Base-by-base conservation (phyloP, 2,329 filamentous ascomycete genomes). In the Ascochyta rabiei region DNA sequence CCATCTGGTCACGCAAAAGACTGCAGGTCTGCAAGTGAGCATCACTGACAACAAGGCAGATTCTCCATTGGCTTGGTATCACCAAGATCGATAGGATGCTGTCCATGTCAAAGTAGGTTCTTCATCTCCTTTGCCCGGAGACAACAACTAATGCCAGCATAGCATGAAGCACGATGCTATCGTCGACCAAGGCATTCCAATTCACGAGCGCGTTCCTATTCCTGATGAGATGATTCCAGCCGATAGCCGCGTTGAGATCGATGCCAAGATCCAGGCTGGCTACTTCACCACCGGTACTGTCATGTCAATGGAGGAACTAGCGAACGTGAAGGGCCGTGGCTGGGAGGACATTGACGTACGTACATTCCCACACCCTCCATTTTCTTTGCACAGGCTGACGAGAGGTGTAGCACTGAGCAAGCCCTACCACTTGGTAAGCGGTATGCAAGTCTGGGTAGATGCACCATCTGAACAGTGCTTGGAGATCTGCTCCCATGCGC, bases 1-100 rank as follows among this genome's bases (percentile, higher is more conserved):
- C 5, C 24, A n/a, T n/a, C 10, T 6, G 5, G 8, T 31, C 12
- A 9, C 28, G 13, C 26, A 26, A 31, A 21, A n/a, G 13, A 16
- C 13, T n/a, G 37, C 15, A 16, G 1, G 10, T 24, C 31, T 3
- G 16, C 16, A 8, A 19, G 12, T 8, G 6, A 12, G 13, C 23
- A 26, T 19, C 26, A 41, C 52, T 55, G 28, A 54, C 34, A 18
- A 33, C 4, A 31, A 3, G 13, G 48, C 53, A 72, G 69, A 96
- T 98, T 63, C 83, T 98, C 48, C 95, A 98, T 77, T 98, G 95
- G 95, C 85, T 99, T 26, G 95, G 95, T 59, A 97, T 99, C 72
- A 95, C 90, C 74, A 98, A 98, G 82, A 98, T 99, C 71, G 95
- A 99, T 75, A 85, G 93, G 57, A 99, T 98, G 95, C 81, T 97